phyloP scores from a whole-genome alignment of 1,284 basidiomycete species.

The Ceratobasidium sp. region DNA sequence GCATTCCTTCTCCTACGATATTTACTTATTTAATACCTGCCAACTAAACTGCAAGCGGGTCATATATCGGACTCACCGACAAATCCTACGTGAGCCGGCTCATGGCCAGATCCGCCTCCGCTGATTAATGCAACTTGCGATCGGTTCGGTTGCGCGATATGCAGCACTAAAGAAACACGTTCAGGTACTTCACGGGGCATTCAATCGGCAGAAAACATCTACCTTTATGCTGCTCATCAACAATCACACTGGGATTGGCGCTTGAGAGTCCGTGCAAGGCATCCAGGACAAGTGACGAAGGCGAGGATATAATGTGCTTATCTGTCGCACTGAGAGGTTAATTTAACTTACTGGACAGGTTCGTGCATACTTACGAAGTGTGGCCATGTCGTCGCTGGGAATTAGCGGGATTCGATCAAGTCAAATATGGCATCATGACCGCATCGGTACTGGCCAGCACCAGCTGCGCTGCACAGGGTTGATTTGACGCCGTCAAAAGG shows the following conservation, averaged over 20 bases:
- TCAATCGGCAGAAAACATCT: slow-evolving; percentile 45
- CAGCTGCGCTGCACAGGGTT: no score
- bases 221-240: slow-evolving; percentile 80
- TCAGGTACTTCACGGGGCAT: no score
- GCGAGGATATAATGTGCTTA: slow-evolving; percentile 83
- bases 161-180: slow-evolving; percentile 68
- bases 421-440: no score
- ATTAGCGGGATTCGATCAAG: no score
- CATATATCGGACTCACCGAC: slow-evolving; percentile 69
- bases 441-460: no score
- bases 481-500: no score
- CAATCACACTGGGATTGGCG: slow-evolving; percentile 75
- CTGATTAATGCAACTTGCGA: slow-evolving; percentile 86
- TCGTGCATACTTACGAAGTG: no score
- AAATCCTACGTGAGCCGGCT: slow-evolving; percentile 88
- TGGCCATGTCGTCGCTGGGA: no score
- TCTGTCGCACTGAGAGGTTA: slow-evolving; percentile 17
- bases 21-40: not conserved
- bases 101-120: slow-evolving; percentile 93
- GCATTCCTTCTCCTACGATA: slow-evolving; percentile 77
- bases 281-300: slow-evolving; percentile 79
- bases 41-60: not conserved
- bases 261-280: slow-evolving; percentile 80
- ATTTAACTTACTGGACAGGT: no score
- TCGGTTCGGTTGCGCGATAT: slow-evolving; percentile 68